These are phyloP conservation scores for Exutisphaerella laricina DNA, from an alignment of 2,329 filamentous ascomycete species.

Conservation along the genomic window DNA sequence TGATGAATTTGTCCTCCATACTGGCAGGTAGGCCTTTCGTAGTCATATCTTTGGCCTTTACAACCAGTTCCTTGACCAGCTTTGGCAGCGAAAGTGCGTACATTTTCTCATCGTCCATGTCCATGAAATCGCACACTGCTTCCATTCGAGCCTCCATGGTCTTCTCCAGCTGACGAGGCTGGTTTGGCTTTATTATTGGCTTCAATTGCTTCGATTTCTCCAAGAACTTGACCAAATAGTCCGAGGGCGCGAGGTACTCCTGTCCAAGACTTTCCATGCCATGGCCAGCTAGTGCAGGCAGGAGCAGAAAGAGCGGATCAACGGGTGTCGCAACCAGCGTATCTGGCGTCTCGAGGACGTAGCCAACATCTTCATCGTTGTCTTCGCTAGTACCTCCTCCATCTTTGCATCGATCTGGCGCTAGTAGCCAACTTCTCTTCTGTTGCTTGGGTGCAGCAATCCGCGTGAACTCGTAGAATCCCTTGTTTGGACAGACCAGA, in stretches of 20 bases:
- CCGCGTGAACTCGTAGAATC: slow-evolving; percentile 57
- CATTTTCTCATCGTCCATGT: slow-evolving; percentile 83
- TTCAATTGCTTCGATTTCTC: slow-evolving; percentile 54
- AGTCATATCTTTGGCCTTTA: slow-evolving; percentile 68
- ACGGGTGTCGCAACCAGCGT: slow-evolving; percentile 79
- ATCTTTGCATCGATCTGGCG: slow-evolving; percentile 25
- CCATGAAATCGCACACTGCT: slow-evolving; percentile 71
- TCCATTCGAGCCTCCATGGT: slow-evolving; percentile 51
- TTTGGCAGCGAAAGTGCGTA: slow-evolving; percentile 72
- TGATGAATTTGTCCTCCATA: slow-evolving; percentile 81
- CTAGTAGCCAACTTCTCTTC: slow-evolving; percentile 51
- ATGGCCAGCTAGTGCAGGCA: slow-evolving; percentile 62
- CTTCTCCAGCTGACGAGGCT: slow-evolving; percentile 40
- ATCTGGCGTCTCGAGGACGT: slow-evolving; percentile 62
- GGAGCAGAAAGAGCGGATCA: slow-evolving; percentile 76
- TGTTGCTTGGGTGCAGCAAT: slow-evolving; percentile 47
- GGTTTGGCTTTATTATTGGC: slow-evolving; percentile 43
- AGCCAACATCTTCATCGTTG: slow-evolving; percentile 35
- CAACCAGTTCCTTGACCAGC: slow-evolving; percentile 58
- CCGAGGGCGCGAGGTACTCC: slow-evolving; percentile 58
- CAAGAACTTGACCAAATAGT: slow-evolving; percentile 62
- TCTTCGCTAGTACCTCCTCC: slow-evolving; percentile 8
- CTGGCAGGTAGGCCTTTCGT: slow-evolving; percentile 63
- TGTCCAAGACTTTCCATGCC: slow-evolving; percentile 15
- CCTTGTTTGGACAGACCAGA: slow-evolving; percentile 53